Percentiles rank a stretch among this genome's conserved stretches.
phyloP scores from a whole-genome alignment of 768 basidiomycete genomes.

The Fomitopsis pulvina region DNA sequence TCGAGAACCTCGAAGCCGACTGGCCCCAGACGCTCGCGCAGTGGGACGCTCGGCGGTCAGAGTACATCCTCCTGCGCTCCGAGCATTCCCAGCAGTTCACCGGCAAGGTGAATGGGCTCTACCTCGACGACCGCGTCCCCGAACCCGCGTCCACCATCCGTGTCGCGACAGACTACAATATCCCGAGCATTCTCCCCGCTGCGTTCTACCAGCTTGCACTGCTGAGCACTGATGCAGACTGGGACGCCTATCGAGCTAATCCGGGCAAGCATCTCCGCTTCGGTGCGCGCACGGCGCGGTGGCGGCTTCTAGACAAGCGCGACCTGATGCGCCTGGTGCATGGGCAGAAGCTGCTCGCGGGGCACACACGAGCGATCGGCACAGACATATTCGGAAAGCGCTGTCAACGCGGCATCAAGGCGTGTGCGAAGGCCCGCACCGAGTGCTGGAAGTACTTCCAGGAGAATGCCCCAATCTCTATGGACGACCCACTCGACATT shows the following conservation, averaged over 20 bases:
- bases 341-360: constrained; percentile 23
- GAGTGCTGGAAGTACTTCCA: constrained; percentile 28
- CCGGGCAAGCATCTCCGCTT: constrained; percentile 25
- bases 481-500: constrained; percentile 26
- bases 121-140: constrained; percentile 26
- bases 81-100: constrained; percentile 22
- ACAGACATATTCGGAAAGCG: constrained; percentile 22
- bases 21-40: constrained; percentile 29
- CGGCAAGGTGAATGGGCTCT: constrained; percentile 22
- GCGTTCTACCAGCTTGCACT: constrained; percentile 25
- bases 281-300: constrained; percentile 24
- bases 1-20: constrained; percentile 27
- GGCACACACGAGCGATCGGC: constrained; percentile 23
- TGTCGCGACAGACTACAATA: constrained; percentile 20
- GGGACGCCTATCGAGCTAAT: constrained; percentile 21
- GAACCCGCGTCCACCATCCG: constrained; percentile 25
- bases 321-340: constrained; percentile 26
- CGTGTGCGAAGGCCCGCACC: constrained; percentile 20
- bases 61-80: constrained; percentile 21
- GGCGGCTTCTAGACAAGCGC: constrained; percentile 21
- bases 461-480: constrained; percentile 25
- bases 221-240: constrained; percentile 22
- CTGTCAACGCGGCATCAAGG: constrained; percentile 19
- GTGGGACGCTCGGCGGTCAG: constrained; percentile 24
- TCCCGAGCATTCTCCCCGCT: constrained; percentile 24